Conservation (phyloP, 2,329 filamentous ascomycete genomes). For the Aspergillus sojae region DNA sequence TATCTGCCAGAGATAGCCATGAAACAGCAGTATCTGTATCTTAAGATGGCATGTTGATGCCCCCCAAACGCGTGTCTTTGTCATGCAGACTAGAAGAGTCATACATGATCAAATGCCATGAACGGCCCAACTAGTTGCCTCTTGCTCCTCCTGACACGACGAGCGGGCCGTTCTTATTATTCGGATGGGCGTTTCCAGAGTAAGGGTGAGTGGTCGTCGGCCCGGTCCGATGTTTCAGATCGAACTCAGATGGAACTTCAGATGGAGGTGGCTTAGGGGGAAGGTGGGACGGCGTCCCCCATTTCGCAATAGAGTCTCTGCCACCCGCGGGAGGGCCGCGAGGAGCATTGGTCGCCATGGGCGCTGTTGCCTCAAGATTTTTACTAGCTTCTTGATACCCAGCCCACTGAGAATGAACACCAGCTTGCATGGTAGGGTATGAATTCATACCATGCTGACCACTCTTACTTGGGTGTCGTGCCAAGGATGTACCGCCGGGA, state of each 20-base stretch:
- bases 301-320: conserved; percentile 51
- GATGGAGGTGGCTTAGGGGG: conserved; percentile 55
- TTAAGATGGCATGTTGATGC: neutral
- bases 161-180: conserved; percentile 38
- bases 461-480: conserved; percentile 38
- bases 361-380: conserved; percentile 22
- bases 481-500: conserved; percentile 56
- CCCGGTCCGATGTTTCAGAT: conserved; percentile 38
- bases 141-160: conserved; percentile 43
- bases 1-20: conserved; percentile 13
- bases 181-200: conserved; percentile 23
- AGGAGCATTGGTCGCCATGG: conserved; percentile 18
- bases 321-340: conserved; percentile 26
- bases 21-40: neutral
- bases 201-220: conserved; percentile 25
- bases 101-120: conserved; percentile 2
- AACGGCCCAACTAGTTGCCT: conserved; percentile 23
- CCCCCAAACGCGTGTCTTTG: neutral
- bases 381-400: conserved; percentile 30
- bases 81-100: neutral
- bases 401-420: conserved; percentile 32
- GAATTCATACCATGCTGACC: conserved; percentile 31
- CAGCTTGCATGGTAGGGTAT: conserved; percentile 28
- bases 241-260: conserved; percentile 45
- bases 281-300: conserved; percentile 53